phyloP scores from a whole-genome alignment of 176 grass and related monocot species.

The Oryza nivara region DNA sequence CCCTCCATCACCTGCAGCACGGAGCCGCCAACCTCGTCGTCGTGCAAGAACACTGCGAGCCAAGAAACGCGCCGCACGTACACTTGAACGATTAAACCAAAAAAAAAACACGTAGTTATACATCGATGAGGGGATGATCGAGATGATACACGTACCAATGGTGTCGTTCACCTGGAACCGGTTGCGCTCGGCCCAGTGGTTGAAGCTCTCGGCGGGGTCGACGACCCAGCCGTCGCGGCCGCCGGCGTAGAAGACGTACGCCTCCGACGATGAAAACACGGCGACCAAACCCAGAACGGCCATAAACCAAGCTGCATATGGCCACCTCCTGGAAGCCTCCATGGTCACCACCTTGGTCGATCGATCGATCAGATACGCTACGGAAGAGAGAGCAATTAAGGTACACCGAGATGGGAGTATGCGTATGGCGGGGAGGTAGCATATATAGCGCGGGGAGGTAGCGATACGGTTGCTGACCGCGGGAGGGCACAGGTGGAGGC shows the following conservation, averaged over 20 bases:
- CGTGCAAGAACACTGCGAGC: constrained; percentile 68
- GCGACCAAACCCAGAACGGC: constrained; percentile 16
- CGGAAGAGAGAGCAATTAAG: not conserved
- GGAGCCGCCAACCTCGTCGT: constrained; percentile 35
- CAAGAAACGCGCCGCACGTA: not conserved
- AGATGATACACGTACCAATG: constrained; percentile 49
- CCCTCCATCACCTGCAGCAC: constrained; percentile 67
- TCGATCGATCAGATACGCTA: not conserved
- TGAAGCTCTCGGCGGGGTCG: constrained; percentile 77
- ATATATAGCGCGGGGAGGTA: constrained; percentile 2
- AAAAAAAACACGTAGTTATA: not conserved
- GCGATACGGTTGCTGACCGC: constrained; percentile 35
- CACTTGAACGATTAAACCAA: not conserved
- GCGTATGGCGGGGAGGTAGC: not conserved
- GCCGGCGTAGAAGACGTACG: constrained; percentile 69
- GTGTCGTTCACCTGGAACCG: constrained; percentile 82
- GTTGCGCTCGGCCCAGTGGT: constrained; percentile 70
- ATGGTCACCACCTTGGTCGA: not conserved
- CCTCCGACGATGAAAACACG: constrained; percentile 51
- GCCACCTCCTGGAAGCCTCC: not conserved
- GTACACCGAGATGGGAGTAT: not conserved
- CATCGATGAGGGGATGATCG: not conserved
- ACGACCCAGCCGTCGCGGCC: constrained; percentile 76
- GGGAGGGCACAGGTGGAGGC: constrained; percentile 30
- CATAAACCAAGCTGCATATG: not conserved